Percentiles rank a stretch among this genome's conserved stretches.
phyloP scores from a whole-genome alignment of 2,329 filamentous ascomycete species.

The Colletotrichum liriopes region DNA sequence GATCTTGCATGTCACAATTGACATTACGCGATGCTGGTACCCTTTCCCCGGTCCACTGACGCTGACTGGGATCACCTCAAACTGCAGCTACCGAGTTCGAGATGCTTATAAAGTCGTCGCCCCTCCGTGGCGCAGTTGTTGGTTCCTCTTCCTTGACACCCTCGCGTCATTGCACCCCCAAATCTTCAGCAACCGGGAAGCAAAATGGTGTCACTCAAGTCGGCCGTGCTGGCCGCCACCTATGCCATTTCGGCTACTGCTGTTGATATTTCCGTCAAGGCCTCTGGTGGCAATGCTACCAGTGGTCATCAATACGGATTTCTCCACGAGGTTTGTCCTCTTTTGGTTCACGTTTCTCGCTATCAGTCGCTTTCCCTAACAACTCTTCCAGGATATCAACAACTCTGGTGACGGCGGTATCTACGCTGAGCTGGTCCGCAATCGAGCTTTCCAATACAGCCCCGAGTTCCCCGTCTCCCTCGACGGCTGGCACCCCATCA shows the following conservation, averaged over 20 bases:
- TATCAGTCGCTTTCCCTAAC: neutral
- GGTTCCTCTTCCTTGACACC: conserved; percentile 1
- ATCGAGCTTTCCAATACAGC: conserved; percentile 77
- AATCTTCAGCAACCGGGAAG: conserved; percentile 23
- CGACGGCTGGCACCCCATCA: conserved; percentile 62
- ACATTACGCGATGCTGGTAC: conserved; percentile 2
- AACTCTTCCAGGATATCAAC: conserved; percentile 68
- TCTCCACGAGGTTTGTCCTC: conserved; percentile 57
- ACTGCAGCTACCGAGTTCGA: neutral
- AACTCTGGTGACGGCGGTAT: conserved; percentile 81
- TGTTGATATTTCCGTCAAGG: conserved; percentile 60
- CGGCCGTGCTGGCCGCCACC: conserved; percentile 44
- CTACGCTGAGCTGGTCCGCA: conserved; percentile 80
- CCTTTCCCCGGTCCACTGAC: neutral
- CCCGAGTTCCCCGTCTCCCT: conserved; percentile 60
- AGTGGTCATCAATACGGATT: conserved; percentile 63
- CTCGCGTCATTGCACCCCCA: conserved; percentile 30
- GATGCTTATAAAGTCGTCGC: conserved; percentile 12
- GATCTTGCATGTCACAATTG: neutral
- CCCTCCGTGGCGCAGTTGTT: neutral
- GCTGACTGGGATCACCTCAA: neutral
- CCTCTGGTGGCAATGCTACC: conserved; percentile 59
- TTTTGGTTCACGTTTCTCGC: neutral
- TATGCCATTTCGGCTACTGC: conserved; percentile 48
- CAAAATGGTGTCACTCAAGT: conserved; percentile 43